A percentile compares a stretch with the other conserved stretches of the same genome.
Evolutionary conservation across 2,329 filamentous ascomycete genomes (phyloP).

Genomic region (Zopfia rhizophila): DNA sequence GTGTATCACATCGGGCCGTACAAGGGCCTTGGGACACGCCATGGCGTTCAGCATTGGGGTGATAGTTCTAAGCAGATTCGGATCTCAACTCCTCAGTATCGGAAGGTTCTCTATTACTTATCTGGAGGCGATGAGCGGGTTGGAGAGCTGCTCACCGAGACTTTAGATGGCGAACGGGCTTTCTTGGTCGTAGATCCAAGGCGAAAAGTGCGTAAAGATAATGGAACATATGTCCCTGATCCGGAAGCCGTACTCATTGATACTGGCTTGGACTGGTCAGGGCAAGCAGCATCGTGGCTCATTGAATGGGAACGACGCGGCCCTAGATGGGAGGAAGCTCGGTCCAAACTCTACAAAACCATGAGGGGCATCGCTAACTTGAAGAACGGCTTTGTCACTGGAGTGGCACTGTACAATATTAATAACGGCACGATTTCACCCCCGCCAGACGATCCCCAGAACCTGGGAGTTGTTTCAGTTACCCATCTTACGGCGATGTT

Average conservation of each 20-base stretch:
- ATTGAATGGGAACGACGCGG: conserved; percentile 70
- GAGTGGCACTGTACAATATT: conserved; percentile 63
- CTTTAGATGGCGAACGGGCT: conserved; percentile 64
- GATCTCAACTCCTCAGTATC: conserved; percentile 68
- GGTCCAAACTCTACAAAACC: conserved; percentile 61
- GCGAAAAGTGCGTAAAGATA: conserved; percentile 67
- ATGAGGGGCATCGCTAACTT: conserved; percentile 64
- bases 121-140: conserved; percentile 66
- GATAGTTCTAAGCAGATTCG: conserved; percentile 72
- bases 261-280: conserved; percentile 69
- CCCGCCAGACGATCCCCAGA: conserved; percentile 63
- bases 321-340: conserved; percentile 63
- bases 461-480: conserved; percentile 62
- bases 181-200: conserved; percentile 66
- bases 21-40: conserved; percentile 70
- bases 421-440: conserved; percentile 62
- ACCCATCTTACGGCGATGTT: conserved; percentile 69
- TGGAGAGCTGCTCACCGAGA: conserved; percentile 64
- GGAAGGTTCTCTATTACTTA: conserved; percentile 67
- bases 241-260: conserved; percentile 59
- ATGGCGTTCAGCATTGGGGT: conserved; percentile 70
- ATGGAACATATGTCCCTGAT: conserved; percentile 58
- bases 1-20: conserved; percentile 69
- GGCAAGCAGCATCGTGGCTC: conserved; percentile 67
- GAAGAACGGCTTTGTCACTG: conserved; percentile 69